phyloP scores from a whole-genome alignment of 2,329 filamentous ascomycete species.

The Fusarium xyrophilum region DNA sequence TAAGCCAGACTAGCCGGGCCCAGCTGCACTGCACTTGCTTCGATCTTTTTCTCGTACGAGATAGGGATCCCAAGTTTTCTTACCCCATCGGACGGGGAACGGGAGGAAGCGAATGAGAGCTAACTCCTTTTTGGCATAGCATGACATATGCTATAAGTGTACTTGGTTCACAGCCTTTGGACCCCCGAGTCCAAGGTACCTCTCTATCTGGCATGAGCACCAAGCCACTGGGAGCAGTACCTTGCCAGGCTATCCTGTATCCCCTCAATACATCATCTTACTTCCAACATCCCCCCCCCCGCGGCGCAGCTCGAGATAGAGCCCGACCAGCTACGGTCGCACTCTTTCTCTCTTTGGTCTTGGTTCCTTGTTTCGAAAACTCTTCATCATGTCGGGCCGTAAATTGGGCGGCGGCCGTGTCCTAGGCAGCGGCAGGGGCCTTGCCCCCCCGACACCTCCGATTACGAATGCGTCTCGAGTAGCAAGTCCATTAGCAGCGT shows the following conservation, averaged over 20 bases:
- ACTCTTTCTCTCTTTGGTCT: conserved; percentile 27
- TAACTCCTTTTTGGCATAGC: conserved; percentile 8
- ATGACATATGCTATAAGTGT: conserved; percentile 22
- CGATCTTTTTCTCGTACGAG: background rate
- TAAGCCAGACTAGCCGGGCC: rapidly evolving
- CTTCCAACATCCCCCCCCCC: conserved; percentile 12
- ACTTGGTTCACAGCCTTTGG: conserved; percentile 7
- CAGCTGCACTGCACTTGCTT: background rate
- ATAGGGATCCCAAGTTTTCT: background rate
- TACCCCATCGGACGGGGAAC: conserved; percentile 13
- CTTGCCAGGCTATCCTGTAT: conserved; percentile 13
- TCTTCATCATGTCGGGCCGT: conserved; percentile 73
- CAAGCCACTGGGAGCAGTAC: conserved; percentile 7
- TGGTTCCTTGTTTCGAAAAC: background rate
- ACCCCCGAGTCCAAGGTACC: background rate
- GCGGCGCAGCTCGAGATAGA: conserved; percentile 45
- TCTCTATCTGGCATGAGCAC: conserved; percentile 23
- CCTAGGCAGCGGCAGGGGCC: conserved; percentile 82
- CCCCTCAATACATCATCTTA: conserved; percentile 28
- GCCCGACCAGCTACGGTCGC: conserved; percentile 47
- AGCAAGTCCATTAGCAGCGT: conserved; percentile 60
- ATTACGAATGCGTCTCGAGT: conserved; percentile 52
- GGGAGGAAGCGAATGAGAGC: conserved; percentile 30
- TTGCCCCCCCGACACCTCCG: conserved; percentile 67
- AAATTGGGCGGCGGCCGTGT: conserved; percentile 93